A percentile compares a stretch with the other conserved stretches of the same genome.
Conservation (phyloP, 768 basidiomycete species). For the Phlegmacium glaucopus region DNA sequence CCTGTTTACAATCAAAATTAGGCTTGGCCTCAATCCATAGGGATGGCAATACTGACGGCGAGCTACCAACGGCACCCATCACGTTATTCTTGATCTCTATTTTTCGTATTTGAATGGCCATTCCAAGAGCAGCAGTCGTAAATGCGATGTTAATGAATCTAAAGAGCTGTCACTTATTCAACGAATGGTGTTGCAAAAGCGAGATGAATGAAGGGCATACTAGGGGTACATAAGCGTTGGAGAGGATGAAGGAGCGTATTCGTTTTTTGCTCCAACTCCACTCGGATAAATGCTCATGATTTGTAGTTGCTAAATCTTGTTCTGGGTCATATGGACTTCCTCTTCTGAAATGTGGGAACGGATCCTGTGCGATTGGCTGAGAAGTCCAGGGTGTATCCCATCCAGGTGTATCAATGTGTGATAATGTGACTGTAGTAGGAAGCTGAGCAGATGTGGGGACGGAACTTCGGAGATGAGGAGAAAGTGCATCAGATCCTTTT, state of each 20-base stretch:
- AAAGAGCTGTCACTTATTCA: conserved; percentile 55
- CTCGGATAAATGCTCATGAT: conserved; percentile 19
- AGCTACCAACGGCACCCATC: conserved; percentile 77
- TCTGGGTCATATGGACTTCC: conserved; percentile 27
- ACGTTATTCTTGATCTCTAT: conserved; percentile 47
- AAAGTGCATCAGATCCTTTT: conserved; percentile 12
- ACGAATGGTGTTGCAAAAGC: conserved; percentile 8
- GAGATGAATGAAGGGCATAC: conserved; percentile 35
- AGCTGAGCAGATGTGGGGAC: conserved; percentile 33
- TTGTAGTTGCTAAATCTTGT: conserved; percentile 23
- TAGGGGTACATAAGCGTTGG: conserved; percentile 76
- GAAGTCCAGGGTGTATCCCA: conserved; percentile 72
- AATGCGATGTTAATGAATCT: conserved; percentile 83
- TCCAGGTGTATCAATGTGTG: conserved; percentile 56
- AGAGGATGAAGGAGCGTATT: conserved; percentile 64
- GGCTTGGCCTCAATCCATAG: not conserved
- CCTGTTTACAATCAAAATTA: conserved; percentile 31
- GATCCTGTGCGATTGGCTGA: conserved; percentile 37
- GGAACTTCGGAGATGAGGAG: conserved; percentile 16
- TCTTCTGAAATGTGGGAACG: conserved; percentile 23
- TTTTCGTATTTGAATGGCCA: conserved; percentile 72
- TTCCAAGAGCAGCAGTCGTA: conserved; percentile 71
- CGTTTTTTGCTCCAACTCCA: conserved; percentile 41
- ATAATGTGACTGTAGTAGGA: conserved; percentile 45
- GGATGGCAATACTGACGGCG: conserved; percentile 51